These are phyloP conservation scores for Cladobotryum mycophilum DNA, from an alignment of 2,329 filamentous ascomycete genomes.

Conservation along the genomic window DNA sequence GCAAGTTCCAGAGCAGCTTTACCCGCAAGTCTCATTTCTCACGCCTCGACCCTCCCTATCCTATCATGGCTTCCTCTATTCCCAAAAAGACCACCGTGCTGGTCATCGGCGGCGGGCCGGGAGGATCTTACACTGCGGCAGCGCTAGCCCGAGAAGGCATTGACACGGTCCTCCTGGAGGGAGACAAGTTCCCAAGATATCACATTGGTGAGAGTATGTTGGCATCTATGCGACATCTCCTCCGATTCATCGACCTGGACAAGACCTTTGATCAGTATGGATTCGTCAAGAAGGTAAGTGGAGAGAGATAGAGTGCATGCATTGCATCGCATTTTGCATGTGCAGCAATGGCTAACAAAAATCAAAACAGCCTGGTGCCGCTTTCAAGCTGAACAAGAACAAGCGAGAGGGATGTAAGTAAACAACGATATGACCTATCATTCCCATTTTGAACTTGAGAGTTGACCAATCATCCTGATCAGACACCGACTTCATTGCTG, in stretches of 20 bases:
- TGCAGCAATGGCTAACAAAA: neutral
- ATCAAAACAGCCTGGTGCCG: slow-evolving; percentile 23
- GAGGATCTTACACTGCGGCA: slow-evolving; percentile 38
- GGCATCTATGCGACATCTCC: slow-evolving; percentile 33
- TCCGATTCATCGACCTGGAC: slow-evolving; percentile 38
- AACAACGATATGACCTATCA: neutral
- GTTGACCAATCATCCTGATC: neutral
- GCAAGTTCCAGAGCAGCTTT: too few species aligned
- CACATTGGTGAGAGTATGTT: slow-evolving; percentile 33
- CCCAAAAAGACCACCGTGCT: slow-evolving; percentile 29
- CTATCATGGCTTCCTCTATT: slow-evolving; percentile 10
- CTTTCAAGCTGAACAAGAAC: slow-evolving; percentile 30
- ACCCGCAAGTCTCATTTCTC: too few species aligned
- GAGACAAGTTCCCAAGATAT: slow-evolving; percentile 34
- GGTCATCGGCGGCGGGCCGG: slow-evolving; percentile 40
- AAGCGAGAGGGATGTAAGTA: slow-evolving; percentile 27
- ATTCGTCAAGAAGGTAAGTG: slow-evolving; percentile 31
- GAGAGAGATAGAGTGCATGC: neutral
- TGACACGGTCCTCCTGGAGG: slow-evolving; percentile 38
- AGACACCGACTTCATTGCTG: slow-evolving; percentile 38
- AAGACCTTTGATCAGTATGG: slow-evolving; percentile 32
- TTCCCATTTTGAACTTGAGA: neutral
- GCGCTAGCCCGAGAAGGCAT: slow-evolving; percentile 39
- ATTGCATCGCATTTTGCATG: neutral
- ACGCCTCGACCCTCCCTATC: too few species aligned